Evolutionary conservation across 1,139 yeast species (phyloP).

Genomic region (Taphrina wiesneri): DNA sequence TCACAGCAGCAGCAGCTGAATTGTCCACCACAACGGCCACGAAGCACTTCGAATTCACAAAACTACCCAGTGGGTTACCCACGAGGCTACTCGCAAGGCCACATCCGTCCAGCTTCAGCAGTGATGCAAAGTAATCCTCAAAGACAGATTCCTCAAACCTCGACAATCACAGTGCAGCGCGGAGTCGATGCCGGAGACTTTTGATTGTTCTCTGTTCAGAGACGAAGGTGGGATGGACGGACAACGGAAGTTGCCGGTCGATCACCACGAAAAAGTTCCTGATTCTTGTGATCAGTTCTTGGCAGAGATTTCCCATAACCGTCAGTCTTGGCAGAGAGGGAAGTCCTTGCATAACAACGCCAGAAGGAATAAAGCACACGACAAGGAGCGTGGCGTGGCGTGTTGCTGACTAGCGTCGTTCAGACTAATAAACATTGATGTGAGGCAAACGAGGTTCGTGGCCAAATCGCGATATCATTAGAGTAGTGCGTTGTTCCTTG

Average conservation of each 20-base stretch:
- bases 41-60: neutral
- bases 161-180: neutral
- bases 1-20: no score
- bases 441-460: no score
- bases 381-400: no score
- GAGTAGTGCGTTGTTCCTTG: no score
- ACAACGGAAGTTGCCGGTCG: neutral
- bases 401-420: no score
- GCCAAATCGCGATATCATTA: no score
- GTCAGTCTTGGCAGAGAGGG: no score
- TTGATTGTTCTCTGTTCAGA: neutral
- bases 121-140: neutral
- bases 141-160: neutral
- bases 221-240: neutral
- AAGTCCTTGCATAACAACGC: no score
- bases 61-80: constrained; percentile 3
- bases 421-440: no score
- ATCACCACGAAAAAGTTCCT: neutral
- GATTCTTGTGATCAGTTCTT: neutral
- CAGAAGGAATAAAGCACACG: no score
- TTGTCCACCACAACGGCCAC: neutral
- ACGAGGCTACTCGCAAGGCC: constrained; percentile 3
- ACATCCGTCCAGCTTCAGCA: neutral
- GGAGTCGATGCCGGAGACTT: constrained; percentile 1
- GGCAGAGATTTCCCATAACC: neutral